Evolutionary conservation across 495 filamentous ascomycete species (phyloP).

Genomic region (Penicillium lagena): DNA sequence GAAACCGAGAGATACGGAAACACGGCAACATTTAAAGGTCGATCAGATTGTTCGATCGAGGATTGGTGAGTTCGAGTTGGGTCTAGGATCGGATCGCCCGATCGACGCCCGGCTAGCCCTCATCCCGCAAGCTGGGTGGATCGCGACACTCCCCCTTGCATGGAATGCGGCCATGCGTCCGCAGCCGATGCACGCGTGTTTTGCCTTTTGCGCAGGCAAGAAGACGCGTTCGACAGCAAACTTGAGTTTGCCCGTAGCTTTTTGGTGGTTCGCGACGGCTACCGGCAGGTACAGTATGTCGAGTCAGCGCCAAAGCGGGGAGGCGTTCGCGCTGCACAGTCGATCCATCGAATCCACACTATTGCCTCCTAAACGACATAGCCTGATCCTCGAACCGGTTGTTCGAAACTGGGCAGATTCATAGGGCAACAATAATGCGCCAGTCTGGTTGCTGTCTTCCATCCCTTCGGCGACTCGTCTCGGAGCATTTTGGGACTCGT

Average conservation of each 20-base stretch:
- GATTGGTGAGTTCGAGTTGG: too few species aligned
- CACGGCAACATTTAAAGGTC: too few species aligned
- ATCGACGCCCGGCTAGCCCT: slow-evolving; percentile 6
- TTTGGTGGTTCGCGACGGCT: neutral
- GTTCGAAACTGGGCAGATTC: too few species aligned
- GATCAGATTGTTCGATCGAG: too few species aligned
- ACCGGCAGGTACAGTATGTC: neutral
- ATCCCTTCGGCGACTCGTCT: neutral
- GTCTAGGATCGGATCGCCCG: slow-evolving; percentile 2
- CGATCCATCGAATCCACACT: neutral
- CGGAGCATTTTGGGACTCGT: slow-evolving; percentile 3
- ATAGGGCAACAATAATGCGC: too few species aligned
- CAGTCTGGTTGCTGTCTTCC: too few species aligned
- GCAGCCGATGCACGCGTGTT: neutral
- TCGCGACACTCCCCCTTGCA: slow-evolving; percentile 3
- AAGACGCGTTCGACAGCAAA: too few species aligned
- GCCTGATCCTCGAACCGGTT: too few species aligned
- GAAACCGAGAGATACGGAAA: too few species aligned
- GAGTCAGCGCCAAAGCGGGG: too few species aligned
- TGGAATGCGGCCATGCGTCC: slow-evolving; percentile 6
- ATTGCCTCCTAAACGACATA: slow-evolving; percentile 2
- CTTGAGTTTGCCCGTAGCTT: too few species aligned
- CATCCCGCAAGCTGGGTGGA: neutral
- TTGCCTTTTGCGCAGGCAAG: neutral
- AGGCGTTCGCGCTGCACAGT: too few species aligned